phyloP scores from a whole-genome alignment of 768 basidiomycete genomes.

The Mycena floridula region DNA sequence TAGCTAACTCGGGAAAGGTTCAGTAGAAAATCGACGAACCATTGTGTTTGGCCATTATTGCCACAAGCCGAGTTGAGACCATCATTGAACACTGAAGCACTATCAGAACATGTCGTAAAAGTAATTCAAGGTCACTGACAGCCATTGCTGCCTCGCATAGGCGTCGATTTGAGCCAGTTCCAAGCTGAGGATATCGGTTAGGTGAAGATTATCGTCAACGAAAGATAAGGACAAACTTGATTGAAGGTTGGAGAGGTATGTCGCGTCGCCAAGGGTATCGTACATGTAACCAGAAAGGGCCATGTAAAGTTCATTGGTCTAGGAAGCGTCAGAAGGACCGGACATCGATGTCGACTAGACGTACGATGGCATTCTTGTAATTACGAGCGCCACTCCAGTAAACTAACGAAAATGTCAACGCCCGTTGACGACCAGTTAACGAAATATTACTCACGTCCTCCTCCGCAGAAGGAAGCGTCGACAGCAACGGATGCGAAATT shows the following conservation, averaged over 20 bases:
- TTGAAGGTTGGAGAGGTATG: slow-evolving; percentile 8
- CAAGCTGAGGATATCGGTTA: slow-evolving; percentile 4
- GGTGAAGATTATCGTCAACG: neutral
- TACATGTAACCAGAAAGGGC: slow-evolving; percentile 11
- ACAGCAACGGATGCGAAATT: slow-evolving; percentile 9
- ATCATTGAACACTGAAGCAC: slow-evolving; percentile 11
- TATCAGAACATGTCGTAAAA: neutral
- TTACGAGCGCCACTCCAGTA: slow-evolving; percentile 12
- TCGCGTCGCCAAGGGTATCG: slow-evolving; percentile 8
- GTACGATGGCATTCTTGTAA: slow-evolving; percentile 14
- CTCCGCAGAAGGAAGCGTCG: slow-evolving; percentile 8
- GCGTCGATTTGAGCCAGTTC: slow-evolving; percentile 10
- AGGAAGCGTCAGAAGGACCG: too few relatives aligned
- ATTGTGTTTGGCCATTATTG: slow-evolving; percentile 12
- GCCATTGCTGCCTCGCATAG: slow-evolving; percentile 12
- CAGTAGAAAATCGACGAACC: slow-evolving; percentile 3
- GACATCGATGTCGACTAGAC: neutral
- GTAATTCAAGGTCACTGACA: slow-evolving; percentile 3
- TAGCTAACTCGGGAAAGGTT: neutral
- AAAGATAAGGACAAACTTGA: slow-evolving; percentile 3
- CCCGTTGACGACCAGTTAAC: neutral
- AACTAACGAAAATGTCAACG: slow-evolving; percentile 3
- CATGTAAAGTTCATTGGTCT: slow-evolving; percentile 15
- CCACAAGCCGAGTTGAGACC: slow-evolving; percentile 9
- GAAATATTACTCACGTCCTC: slow-evolving; percentile 7